phyloP scores from a whole-genome alignment of 306 rosid species.

The Pueraria montana region DNA sequence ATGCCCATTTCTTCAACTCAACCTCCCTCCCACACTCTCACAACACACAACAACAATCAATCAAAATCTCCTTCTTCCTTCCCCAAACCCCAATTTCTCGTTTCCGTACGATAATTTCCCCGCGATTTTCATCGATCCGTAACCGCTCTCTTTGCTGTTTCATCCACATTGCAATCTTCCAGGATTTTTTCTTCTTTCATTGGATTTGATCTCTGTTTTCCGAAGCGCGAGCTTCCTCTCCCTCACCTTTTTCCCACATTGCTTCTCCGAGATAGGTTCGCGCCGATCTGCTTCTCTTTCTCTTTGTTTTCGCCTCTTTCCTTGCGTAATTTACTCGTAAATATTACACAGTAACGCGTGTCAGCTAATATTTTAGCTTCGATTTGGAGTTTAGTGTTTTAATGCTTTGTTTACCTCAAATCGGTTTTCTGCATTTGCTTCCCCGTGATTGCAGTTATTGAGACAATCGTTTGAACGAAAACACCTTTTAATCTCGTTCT shows the following conservation, averaged over 20 bases:
- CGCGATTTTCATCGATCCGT: conserved; percentile 47
- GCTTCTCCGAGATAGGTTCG: conserved; percentile 45
- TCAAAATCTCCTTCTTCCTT: conserved; percentile 47
- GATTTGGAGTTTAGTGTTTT: conserved; percentile 22
- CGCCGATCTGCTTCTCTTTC: conserved; percentile 50
- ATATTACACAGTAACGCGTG: background rate
- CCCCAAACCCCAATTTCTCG: conserved; percentile 25
- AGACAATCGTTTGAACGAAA: background rate
- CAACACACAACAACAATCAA: background rate
- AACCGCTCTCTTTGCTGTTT: conserved; percentile 33
- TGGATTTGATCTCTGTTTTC: conserved; percentile 36
- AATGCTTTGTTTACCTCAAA: conserved; percentile 1
- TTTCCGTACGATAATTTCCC: background rate
- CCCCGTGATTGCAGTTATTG: conserved; percentile 1
- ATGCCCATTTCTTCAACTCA: conserved; percentile 26
- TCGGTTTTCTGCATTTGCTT: background rate
- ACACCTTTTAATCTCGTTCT: conserved; percentile 1
- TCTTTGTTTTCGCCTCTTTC: background rate
- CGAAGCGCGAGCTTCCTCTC: background rate
- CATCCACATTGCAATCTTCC: background rate
- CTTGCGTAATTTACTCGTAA: background rate
- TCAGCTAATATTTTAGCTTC: conserved; percentile 54
- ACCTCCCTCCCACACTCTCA: background rate
- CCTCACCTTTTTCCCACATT: conserved; percentile 45
- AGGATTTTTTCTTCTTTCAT: background rate